Base-by-base conservation (phyloP, 148 eudicot species). In the Limonium bicolor region DNA sequence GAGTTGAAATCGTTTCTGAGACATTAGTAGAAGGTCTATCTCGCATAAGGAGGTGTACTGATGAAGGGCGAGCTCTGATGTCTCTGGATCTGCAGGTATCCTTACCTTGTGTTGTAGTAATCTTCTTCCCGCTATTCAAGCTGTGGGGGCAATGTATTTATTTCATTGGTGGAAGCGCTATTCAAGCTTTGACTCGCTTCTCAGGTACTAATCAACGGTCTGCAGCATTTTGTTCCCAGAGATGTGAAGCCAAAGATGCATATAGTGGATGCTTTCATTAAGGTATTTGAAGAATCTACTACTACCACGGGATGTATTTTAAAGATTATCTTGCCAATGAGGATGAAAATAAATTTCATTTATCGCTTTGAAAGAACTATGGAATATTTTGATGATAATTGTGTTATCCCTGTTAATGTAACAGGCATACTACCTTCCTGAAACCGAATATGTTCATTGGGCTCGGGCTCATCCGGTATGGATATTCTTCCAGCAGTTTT, bases 41-140 rank as follows among this genome's bases (percentile, higher is more conserved):
- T 20, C 72, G 94, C 41, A 82, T 88, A 67, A 88, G 77, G 56
- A 74, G 69, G 70, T 88, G 96, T 59, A 72, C 92, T 46, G 92
- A 88, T 55, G 96, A 88, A 58, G 96, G 96, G 40, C 83, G 96
- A 40, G 96, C 96, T 50, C 84, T 83, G 22, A 88, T 88, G 96
- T 83, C 94, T 25, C 65, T 88, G 36, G 96, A 88, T 72, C 81
- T 88, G 51, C 96, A 88, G 96, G 96, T 87, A n/a, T n/a, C n/a
- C n/a, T n/a, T n/a, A 22, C 28, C 6, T 22, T 38, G 18, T 38
- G 4, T n/a, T 3, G 23, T 29, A 38, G 6, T 17, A 15, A 13
- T 6, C 39, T n/a, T n/a, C n/a, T n/a, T n/a, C n/a, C n/a, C n/a
- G n/a, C n/a, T 39, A 12, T 29, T 29, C 33, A 7, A 29, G 33